These are phyloP conservation scores for Volvariella volvacea DNA, from an alignment of 1,284 basidiomycete genomes.

Conservation along the genomic window DNA sequence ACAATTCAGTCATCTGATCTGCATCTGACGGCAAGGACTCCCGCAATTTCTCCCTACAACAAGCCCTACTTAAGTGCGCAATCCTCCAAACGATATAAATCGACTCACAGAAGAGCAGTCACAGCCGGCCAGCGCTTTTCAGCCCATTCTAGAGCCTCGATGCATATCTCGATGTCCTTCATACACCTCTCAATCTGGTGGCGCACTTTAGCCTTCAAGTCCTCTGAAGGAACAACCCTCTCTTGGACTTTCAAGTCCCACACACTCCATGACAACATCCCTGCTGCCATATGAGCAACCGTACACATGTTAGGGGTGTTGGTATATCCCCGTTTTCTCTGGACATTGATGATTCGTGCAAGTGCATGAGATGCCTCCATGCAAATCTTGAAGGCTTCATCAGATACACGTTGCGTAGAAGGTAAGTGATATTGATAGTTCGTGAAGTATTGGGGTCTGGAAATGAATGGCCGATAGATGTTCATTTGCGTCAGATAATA, in stretches of 20 bases:
- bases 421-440: conserved; percentile 11
- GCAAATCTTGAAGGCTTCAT: conserved; percentile 57
- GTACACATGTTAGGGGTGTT: conserved; percentile 33
- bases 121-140: conserved; percentile 37
- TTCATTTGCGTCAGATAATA: conserved; percentile 71
- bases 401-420: conserved; percentile 24
- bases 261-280: conserved; percentile 36
- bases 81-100: background rate
- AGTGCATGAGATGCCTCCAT: conserved; percentile 59
- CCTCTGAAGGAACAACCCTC: conserved; percentile 22
- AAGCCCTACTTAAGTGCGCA: background rate
- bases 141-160: conserved; percentile 32
- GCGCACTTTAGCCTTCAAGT: conserved; percentile 32
- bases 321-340: conserved; percentile 34
- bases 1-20: too few species aligned
- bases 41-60: conserved; percentile 14
- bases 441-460: conserved; percentile 17
- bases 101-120: conserved; percentile 36
- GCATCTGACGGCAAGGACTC: conserved; percentile 11
- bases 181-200: conserved; percentile 33
- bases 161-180: conserved; percentile 31
- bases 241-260: conserved; percentile 47
- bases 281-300: conserved; percentile 37
- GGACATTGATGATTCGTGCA: conserved; percentile 52
- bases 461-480: conserved; percentile 73